A percentile compares a stretch with the other conserved stretches of the same genome.
phyloP scores from a whole-genome alignment of 106 monocot species.

The Chionographis japonica region DNA sequence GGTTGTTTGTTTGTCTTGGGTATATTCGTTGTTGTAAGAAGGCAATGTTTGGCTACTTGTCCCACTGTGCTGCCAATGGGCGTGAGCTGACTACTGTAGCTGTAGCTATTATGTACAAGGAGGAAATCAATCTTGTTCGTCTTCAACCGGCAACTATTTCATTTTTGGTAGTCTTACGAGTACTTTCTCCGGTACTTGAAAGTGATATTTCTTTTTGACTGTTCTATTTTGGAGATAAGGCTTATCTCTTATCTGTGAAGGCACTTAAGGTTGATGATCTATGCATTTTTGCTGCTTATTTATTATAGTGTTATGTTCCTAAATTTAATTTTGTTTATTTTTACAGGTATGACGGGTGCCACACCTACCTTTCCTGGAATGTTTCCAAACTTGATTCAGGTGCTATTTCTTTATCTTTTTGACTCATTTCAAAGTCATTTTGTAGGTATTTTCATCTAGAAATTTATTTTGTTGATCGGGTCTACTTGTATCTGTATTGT shows the following conservation, averaged over 20 bases:
- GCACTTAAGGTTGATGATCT: conserved; percentile 22
- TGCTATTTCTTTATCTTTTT: conserved; percentile 7
- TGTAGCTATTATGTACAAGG: conserved; percentile 63
- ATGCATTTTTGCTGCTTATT: conserved; percentile 16
- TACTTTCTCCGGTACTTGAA: conserved; percentile 34
- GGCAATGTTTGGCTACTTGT: conserved; percentile 80
- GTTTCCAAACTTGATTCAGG: conserved; percentile 80
- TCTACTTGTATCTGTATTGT: too few species aligned
- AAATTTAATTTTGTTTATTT: conserved; percentile 16
- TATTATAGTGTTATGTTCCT: conserved; percentile 15
- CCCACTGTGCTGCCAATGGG: conserved; percentile 89
- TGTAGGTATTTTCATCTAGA: too few species aligned
- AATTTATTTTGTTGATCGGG: too few species aligned
- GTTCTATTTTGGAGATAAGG: conserved; percentile 15
- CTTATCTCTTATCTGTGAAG: conserved; percentile 14
- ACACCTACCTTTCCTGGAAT: conserved; percentile 61
- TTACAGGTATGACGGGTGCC: conserved; percentile 68
- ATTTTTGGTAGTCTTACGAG: conserved; percentile 55
- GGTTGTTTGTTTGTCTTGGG: conserved; percentile 86
- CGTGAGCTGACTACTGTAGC: conserved; percentile 64
- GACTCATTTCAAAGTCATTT: too few species aligned
- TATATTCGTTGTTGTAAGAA: conserved; percentile 73
- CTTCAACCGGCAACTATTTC: conserved; percentile 53
- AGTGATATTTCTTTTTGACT: conserved; percentile 26
- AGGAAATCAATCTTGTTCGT: conserved; percentile 70